Evolutionary conservation across 768 basidiomycete species (phyloP).

Genomic region (Mrakia blollopis): DNA sequence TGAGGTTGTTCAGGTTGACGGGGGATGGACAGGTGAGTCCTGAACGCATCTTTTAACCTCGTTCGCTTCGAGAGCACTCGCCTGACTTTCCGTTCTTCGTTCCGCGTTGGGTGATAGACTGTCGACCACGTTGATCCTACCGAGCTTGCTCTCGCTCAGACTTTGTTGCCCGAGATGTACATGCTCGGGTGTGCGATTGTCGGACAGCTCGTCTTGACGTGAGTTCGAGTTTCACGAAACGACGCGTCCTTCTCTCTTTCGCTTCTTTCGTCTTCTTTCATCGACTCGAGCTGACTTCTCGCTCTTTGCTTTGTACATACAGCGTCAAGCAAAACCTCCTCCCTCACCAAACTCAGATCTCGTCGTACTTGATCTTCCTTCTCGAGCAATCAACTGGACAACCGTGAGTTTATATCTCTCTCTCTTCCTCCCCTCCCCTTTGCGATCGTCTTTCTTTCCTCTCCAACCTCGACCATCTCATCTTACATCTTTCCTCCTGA

Average conservation of each 20-base stretch:
- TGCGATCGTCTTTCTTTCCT: no score
- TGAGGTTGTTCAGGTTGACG: conserved; percentile 47
- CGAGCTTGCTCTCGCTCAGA: conserved; percentile 38
- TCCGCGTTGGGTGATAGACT: conserved; percentile 42
- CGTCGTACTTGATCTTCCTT: conserved; percentile 48
- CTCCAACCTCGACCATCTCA: no score
- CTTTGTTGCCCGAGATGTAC: conserved; percentile 32
- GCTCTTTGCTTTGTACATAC: not conserved
- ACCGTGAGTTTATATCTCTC: conserved; percentile 42
- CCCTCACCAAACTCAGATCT: conserved; percentile 51
- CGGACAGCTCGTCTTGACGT: conserved; percentile 22
- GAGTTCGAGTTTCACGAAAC: not conserved
- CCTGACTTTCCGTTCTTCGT: conserved; percentile 52
- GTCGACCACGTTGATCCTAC: conserved; percentile 50
- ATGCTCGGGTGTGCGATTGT: conserved; percentile 25
- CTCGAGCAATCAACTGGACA: conserved; percentile 41
- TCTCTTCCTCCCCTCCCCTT: conserved; percentile 36
- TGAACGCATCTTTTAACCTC: conserved; percentile 47
- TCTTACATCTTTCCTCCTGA: no score
- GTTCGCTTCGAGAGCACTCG: conserved; percentile 51
- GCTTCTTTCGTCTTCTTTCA: not conserved
- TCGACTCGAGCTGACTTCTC: conserved; percentile 20
- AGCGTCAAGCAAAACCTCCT: conserved; percentile 43
- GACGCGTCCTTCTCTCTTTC: not conserved
- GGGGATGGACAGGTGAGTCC: conserved; percentile 39